Conservation (phyloP, 768 basidiomycete genomes). For the Boletus sp. region DNA sequence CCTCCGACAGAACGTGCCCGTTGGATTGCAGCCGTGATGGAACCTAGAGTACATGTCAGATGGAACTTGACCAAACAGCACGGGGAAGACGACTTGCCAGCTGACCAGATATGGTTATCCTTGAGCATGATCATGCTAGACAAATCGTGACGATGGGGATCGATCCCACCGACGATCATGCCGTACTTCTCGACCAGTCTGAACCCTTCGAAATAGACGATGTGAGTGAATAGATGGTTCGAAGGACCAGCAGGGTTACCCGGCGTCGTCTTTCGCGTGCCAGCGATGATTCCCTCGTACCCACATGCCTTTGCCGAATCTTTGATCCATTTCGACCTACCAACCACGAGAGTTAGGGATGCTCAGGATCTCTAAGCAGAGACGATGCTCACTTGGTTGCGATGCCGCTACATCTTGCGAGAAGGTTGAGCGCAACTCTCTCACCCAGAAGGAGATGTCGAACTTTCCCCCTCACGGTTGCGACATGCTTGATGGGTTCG, state of each 20-base stretch:
- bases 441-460: conserved; percentile 88
- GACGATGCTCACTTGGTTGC: conserved; percentile 74
- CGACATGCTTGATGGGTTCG: conserved; percentile 79
- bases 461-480: conserved; percentile 88
- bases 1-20: conserved; percentile 89
- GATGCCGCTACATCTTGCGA: conserved; percentile 95
- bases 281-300: conserved; percentile 86
- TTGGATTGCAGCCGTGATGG: conserved; percentile 84
- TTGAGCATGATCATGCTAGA: conserved; percentile 99
- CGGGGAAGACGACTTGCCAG: conserved; percentile 47
- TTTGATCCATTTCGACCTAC: conserved; percentile 79
- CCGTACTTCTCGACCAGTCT: conserved; percentile 97
- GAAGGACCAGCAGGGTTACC: conserved; percentile 37
- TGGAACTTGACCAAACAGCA: neutral
- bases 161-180: conserved; percentile 97
- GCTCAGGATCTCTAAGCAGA: neutral
- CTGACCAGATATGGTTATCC: conserved; percentile 99
- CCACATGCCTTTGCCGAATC: conserved; percentile 76
- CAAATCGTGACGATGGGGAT: conserved; percentile 93
- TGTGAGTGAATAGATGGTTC: conserved; percentile 4
- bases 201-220: conserved; percentile 59
- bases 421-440: conserved; percentile 86
- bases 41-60: conserved; percentile 49
- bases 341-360: neutral
- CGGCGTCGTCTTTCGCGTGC: conserved; percentile 96